Base-by-base conservation (phyloP, 1,139 yeast genomes). In the Wickerhamomyces sp. region DNA sequence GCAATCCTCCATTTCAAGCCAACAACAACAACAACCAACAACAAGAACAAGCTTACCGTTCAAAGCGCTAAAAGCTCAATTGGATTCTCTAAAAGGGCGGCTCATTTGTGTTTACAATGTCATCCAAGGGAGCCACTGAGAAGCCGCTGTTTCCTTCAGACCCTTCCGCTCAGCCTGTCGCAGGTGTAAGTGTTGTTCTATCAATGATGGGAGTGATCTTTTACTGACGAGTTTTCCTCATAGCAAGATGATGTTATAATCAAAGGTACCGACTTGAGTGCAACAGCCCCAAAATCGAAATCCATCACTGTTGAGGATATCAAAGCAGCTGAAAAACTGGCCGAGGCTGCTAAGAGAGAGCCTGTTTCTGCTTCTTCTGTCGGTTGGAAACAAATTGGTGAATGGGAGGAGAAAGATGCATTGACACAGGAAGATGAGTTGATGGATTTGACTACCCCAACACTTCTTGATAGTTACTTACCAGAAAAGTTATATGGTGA, bases 371-470 rank as follows among this genome's bases (percentile, higher is more conserved):
- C 93, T 1, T 75, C 90, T 0, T 82, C 75, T 59, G 74, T 89
- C 47, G 98, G 98, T 23, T 91, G 98, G 98, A 87, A 84, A 62
- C 96, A 91, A 66, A 91, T 87, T 41, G 93, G 95, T 14, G 87
- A 90, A 27, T 91, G 88, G 84, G 87, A 81, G 58, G 80, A 79
- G 46, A 76, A 76, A 34, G 90, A 84, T 61, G 69, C 69, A 1
- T 69, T 88, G 53, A 79, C 84, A 2, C 67, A 72, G 11, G 86
- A 82, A 37, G 95, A 88, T 59, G 89, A 85, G 55, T 72, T 84
- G 48, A 69, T 74, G 48, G 91, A 84, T 61, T 69, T 89, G 53
- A 75, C 84, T 35, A 75, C 77, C 37, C 78, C 87, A 10, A 87
- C 96, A 0, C 40, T 68, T 13, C 76, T 89, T 51, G 93, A 86